Base-by-base conservation (phyloP, 2,329 filamentous ascomycete species). In the Venturia aucupariae region DNA sequence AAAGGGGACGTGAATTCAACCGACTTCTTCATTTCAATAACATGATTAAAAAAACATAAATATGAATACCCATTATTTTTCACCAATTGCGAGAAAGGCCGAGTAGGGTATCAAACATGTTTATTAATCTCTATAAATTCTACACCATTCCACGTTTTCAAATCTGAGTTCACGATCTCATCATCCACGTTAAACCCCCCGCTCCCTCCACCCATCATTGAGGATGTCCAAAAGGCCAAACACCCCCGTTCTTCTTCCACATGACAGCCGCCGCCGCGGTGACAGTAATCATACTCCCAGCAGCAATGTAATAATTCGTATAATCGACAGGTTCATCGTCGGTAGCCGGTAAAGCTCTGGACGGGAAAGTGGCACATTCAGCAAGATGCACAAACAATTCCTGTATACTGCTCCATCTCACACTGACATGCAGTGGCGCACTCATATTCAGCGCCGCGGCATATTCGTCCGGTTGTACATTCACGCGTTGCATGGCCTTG, bases 401-500 rank as follows among this genome's bases (percentile, higher is more conserved):
- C 68, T 89, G 89, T 69, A 97, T 96, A 71, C 90, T 95, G 71
- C 85, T 87, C 94, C 94, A 99, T 7, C 89, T 94, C 38, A 94
- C 92, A 72, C 91, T 96, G 63, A 97, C 94, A 77, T 99, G 95
- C 48, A 97, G 79, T 6, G 94, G 94, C 2, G 92, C 87, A 64
- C 89, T 87, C 90, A 97, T 96, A 73, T 90, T 92, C 69, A 96
- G 79, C 44, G 84, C 82, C 61, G 88, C 86, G 0, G 92, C 95
- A 76, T 97, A 97, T 68, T 92, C 88, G 73, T 99, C 94, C 1
- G 94, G 94, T 75, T 97, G 93, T 67, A 88, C 79, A 74, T 96
- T 91, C 66, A 90, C 89, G 66, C 94, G 85, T 77, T 99, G 94
- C n/a, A 92, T 97, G 3, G 93, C 95, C 75, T 96, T 96, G 75